Evolutionary conservation across 106 monocot genomes (phyloP).

Genomic region (Dendrobium officinale): DNA sequence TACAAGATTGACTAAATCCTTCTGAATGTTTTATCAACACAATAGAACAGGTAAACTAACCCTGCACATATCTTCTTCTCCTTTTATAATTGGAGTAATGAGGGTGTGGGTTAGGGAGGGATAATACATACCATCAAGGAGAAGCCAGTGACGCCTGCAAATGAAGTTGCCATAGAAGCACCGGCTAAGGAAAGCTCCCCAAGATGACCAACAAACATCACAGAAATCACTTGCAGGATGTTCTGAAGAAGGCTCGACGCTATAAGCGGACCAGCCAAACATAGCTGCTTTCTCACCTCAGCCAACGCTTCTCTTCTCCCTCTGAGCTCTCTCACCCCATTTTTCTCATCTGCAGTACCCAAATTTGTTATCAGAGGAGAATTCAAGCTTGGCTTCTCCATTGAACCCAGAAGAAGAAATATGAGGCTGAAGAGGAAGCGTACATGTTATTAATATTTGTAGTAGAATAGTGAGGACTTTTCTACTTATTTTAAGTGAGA

Average conservation of each 20-base stretch:
- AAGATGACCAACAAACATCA: conserved; percentile 62
- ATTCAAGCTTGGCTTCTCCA: conserved; percentile 19
- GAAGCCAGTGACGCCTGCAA: conserved; percentile 49
- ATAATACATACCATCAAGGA: conserved; percentile 36
- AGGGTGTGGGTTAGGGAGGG: background rate
- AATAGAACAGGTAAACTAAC: too few species aligned
- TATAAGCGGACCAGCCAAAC: conserved; percentile 40
- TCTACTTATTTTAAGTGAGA: too few species aligned
- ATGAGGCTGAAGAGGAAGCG: too few species aligned
- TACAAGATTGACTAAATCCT: too few species aligned
- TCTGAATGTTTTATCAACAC: too few species aligned
- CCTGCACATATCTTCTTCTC: too few species aligned
- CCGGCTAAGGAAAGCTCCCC: conserved; percentile 53
- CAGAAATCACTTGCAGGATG: conserved; percentile 37
- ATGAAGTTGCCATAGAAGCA: conserved; percentile 59
- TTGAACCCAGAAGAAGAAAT: background rate
- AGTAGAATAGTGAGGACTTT: too few species aligned
- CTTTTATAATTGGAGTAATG: too few species aligned
- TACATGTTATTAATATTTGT: too few species aligned
- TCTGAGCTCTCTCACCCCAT: background rate
- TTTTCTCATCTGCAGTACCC: background rate
- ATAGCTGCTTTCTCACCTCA: conserved; percentile 34
- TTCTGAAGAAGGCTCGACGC: conserved; percentile 29
- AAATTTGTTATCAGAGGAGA: conserved; percentile 16
- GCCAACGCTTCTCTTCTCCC: conserved; percentile 8